phyloP scores from a whole-genome alignment of 2,329 filamentous ascomycete species.

The Phialophora tarda region DNA sequence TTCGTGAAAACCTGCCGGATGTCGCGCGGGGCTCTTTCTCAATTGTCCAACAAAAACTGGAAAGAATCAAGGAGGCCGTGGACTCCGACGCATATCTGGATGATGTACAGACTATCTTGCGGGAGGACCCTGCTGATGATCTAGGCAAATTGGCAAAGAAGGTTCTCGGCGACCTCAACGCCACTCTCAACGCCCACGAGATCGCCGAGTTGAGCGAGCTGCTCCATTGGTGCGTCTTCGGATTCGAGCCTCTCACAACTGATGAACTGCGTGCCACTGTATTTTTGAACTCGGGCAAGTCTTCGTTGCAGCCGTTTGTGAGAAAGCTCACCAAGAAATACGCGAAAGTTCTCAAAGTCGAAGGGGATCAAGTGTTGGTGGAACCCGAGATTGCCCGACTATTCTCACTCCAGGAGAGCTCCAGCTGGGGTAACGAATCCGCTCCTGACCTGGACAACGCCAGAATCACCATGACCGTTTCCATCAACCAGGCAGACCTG shows the following conservation, averaged over 20 bases:
- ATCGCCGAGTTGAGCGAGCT: constrained; percentile 9
- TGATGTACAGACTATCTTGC: constrained; percentile 9
- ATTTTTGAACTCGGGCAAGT: background rate
- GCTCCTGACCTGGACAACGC: background rate
- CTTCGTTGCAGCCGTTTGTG: background rate
- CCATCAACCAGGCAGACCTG: constrained; percentile 3
- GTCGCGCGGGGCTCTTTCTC: background rate
- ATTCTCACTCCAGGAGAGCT: background rate
- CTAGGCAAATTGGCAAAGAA: constrained; percentile 2
- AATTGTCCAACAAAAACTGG: constrained; percentile 11
- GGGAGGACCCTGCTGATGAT: constrained; percentile 9
- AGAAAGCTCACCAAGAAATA: background rate
- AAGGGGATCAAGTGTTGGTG: background rate
- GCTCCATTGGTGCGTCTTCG: constrained; percentile 8
- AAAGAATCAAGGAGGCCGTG: constrained; percentile 5
- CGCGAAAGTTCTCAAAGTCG: background rate
- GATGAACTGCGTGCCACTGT: background rate
- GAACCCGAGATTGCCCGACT: constrained; percentile 2
- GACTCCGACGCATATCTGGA: constrained; percentile 12
- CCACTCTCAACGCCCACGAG: constrained; percentile 6
- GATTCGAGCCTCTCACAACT: background rate
- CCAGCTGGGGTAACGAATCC: background rate
- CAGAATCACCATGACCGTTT: constrained; percentile 7
- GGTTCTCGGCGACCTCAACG: constrained; percentile 9
- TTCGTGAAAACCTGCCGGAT: background rate